Percentiles rank a stretch among this genome's conserved stretches.
These are phyloP conservation scores for Trichoderma orchidacearum DNA, from an alignment of 495 filamentous ascomycete species.

Conservation along the genomic window DNA sequence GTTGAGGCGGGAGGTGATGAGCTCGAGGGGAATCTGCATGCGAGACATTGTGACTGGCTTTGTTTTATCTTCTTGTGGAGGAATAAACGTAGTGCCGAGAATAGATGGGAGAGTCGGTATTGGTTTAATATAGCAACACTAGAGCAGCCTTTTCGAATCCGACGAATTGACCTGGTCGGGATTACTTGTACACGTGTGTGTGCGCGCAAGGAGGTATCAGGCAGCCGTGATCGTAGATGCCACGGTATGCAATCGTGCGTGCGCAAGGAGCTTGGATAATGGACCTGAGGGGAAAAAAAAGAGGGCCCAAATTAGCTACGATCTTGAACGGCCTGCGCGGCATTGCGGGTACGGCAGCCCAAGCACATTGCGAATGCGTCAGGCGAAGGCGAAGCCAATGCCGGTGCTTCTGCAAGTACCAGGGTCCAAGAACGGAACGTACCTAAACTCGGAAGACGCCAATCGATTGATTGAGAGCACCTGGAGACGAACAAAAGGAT, in stretches of 20 bases:
- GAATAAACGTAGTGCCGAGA: too few relatives aligned
- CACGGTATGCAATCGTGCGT: background rate
- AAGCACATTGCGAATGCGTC: background rate
- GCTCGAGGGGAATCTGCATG: slow-evolving; percentile 82
- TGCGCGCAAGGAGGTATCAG: background rate
- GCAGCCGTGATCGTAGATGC: background rate
- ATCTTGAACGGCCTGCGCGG: background rate
- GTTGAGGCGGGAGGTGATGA: slow-evolving; percentile 79
- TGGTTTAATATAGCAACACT: too few relatives aligned
- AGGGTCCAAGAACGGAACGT: too few relatives aligned
- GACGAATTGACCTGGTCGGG: too few relatives aligned
- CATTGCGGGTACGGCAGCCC: background rate
- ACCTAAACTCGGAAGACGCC: too few relatives aligned
- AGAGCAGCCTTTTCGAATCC: too few relatives aligned
- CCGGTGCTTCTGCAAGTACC: too few relatives aligned
- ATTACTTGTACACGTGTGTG: too few relatives aligned
- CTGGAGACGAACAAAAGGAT: too few relatives aligned
- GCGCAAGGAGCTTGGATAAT: background rate
- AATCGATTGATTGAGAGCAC: too few relatives aligned
- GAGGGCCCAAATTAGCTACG: background rate
- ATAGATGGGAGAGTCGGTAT: too few relatives aligned
- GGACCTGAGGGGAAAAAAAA: background rate
- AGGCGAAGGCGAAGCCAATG: too few relatives aligned
- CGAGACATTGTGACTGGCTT: slow-evolving; percentile 51
- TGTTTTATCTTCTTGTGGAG: background rate